Evolutionary conservation across 78 protist genomes (phyloP), one percentile per base, ranked within the genome.

Genomic region (Dictyostelium citrinum): DNA sequence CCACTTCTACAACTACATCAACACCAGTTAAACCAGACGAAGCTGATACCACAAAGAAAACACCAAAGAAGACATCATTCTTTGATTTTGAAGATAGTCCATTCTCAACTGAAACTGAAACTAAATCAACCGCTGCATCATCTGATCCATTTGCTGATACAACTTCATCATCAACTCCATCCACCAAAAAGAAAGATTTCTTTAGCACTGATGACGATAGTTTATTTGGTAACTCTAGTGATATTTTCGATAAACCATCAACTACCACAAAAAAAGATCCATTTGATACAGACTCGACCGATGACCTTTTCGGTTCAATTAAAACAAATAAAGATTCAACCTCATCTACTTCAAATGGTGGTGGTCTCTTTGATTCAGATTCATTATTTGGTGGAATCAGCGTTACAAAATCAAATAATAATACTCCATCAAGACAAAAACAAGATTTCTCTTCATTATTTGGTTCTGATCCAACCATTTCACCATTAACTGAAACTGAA

Each of bases 31-130:
- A 58, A 55, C 84, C 80, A 49, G 83, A 85, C 14, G 92, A 85
- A 85, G 81, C 83, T 0, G 60, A 43, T 20, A 37, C 35, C 9
- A 64, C 72, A 24, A 84, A 84, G 81, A 77, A 79, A 85, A 68
- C 82, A 35, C 91, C 91, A 84, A 85, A 85, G 91, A 85, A 85
- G 83, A 76, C 78, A 9, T 33, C 74, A 9, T 85, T 84, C 91
- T 84, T 85, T 85, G 91, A 78, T 64, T 76, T 76, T 76, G 93
- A 88, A 68, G 93, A 88, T 33, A 24, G 46, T 27, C 86, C 85
- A 88, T 88, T 70, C 77, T 70, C 72, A 27, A 22, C 16, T 4
- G 68, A 43, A 33, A 24, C 29, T 9, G 68, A 78, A n/a, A 12
- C 33, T 41, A 41, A 31, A 55, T 9, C 68, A 58, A 49, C 29